These are phyloP conservation scores for Peronosclerospora sorghi DNA, from an alignment of 352 stramenopile species.

Conservation along the genomic window DNA sequence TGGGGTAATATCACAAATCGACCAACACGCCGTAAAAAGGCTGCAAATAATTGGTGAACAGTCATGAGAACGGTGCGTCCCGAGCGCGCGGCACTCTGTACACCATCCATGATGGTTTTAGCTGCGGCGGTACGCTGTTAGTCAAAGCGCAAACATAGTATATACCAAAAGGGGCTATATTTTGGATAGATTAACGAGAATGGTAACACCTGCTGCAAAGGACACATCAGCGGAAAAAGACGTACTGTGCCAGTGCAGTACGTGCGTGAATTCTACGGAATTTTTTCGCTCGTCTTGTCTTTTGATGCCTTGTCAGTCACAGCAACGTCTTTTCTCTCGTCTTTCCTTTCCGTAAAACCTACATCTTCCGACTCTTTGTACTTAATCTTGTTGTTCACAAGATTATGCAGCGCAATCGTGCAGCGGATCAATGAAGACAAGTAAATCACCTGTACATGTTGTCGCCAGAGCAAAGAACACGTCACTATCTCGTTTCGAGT, in stretches of 20 bases:
- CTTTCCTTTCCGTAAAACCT: constrained; percentile 58
- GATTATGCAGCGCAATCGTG: constrained; percentile 97
- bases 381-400: constrained; percentile 99
- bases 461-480: constrained; percentile 2
- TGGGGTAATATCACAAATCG: no score
- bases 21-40: no score
- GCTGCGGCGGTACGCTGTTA: no score
- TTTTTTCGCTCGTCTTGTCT: constrained; percentile 37
- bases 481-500: neutral
- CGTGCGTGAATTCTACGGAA: constrained; percentile 25
- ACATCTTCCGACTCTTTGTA: constrained; percentile 87
- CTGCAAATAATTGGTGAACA: no score
- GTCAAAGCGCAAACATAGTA: no score
- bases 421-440: constrained; percentile 94
- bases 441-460: constrained; percentile 86
- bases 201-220: no score
- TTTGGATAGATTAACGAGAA: no score
- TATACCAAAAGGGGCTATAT: no score
- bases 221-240: no score
- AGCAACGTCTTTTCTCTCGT: constrained; percentile 12
- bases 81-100: no score
- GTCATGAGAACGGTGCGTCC: no score
- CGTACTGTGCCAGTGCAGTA: constrained; percentile 17
- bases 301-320: constrained; percentile 21
- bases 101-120: no score